Percentiles rank a stretch among this genome's conserved stretches.
phyloP scores from a whole-genome alignment of 768 basidiomycete genomes.

The Naganishia randhawae region DNA sequence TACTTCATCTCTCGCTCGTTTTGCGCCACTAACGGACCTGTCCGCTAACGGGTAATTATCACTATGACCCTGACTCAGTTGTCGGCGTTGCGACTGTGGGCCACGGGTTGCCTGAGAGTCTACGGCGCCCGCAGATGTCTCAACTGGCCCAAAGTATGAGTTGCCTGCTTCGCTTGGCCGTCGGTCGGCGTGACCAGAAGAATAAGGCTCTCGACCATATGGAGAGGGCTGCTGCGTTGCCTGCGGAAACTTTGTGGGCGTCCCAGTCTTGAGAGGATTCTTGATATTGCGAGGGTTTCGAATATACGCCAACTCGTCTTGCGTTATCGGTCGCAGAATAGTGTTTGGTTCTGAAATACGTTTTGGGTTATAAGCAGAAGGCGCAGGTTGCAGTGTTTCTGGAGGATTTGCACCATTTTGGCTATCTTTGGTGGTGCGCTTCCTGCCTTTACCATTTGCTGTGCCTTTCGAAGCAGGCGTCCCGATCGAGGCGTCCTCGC shows the following conservation, averaged over 20 bases:
- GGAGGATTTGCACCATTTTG: not conserved
- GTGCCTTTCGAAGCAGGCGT: not conserved
- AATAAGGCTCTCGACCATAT: not conserved
- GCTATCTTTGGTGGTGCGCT: not conserved
- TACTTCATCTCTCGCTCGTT: conserved; percentile 1
- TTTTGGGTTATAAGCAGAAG: conserved; percentile 2
- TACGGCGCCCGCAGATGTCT: not conserved
- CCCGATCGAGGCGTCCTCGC: not conserved
- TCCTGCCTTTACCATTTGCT: not conserved
- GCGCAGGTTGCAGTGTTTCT: not conserved
- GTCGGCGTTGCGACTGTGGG: not conserved
- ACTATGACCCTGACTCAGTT: not conserved
- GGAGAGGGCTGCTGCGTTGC: not conserved
- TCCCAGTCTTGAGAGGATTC: conserved; percentile 16
- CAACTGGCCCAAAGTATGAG: too few species aligned
- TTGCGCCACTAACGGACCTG: conserved; percentile 11
- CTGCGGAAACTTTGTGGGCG: not conserved
- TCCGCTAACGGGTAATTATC: conserved; percentile 5
- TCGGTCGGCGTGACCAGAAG: not conserved
- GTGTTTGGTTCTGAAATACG: conserved; percentile 8
- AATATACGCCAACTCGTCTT: conserved; percentile 17
- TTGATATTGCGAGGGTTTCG: conserved; percentile 18
- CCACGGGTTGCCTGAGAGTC: not conserved
- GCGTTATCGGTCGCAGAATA: not conserved
- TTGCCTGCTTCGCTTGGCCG: too few species aligned